phyloP scores from a whole-genome alignment of 257 asterid species.

The Thymus mandschuricus region DNA sequence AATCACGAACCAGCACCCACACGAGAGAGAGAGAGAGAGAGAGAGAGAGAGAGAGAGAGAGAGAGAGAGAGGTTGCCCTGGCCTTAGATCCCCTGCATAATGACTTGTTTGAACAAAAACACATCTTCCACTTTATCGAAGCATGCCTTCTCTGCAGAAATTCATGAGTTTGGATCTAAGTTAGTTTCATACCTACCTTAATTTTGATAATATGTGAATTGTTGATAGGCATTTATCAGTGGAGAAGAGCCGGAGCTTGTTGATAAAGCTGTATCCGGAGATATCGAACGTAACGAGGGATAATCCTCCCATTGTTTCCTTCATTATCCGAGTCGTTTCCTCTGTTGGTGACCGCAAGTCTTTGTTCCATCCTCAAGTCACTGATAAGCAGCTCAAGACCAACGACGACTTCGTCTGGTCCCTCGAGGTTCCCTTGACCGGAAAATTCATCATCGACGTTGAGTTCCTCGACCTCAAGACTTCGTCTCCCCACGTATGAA shows the following conservation, averaged over 20 bases:
- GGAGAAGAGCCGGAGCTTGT: conserved; percentile 81
- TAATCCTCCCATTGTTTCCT: conserved; percentile 87
- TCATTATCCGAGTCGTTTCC: conserved; percentile 70
- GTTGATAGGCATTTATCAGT: conserved; percentile 71
- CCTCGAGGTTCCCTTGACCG: conserved; percentile 71
- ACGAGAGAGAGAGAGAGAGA: too few relatives aligned
- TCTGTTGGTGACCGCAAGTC: conserved; percentile 77
- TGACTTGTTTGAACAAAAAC: too few relatives aligned
- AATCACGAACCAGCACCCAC: too few relatives aligned
- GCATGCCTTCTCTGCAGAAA: too few relatives aligned
- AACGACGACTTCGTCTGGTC: conserved; percentile 87
- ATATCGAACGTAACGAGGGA: conserved; percentile 69
- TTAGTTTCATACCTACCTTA: too few relatives aligned
- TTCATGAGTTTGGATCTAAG: too few relatives aligned
- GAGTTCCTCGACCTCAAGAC: conserved; percentile 92
- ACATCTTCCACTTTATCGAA: too few relatives aligned
- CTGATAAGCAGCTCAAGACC: conserved; percentile 77
- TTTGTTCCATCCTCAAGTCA: conserved; percentile 82
- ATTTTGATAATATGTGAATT: too few relatives aligned
- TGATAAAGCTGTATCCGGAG: conserved; percentile 77
- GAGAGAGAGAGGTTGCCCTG: too few relatives aligned
- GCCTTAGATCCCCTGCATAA: too few relatives aligned
- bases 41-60: too few relatives aligned
- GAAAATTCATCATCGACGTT: conserved; percentile 88
- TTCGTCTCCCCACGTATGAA: conserved; percentile 62